These are phyloP conservation scores for Mucor plumbeus DNA, from an alignment of 371 early-diverging fungal genomes.

Conservation along the genomic window DNA sequence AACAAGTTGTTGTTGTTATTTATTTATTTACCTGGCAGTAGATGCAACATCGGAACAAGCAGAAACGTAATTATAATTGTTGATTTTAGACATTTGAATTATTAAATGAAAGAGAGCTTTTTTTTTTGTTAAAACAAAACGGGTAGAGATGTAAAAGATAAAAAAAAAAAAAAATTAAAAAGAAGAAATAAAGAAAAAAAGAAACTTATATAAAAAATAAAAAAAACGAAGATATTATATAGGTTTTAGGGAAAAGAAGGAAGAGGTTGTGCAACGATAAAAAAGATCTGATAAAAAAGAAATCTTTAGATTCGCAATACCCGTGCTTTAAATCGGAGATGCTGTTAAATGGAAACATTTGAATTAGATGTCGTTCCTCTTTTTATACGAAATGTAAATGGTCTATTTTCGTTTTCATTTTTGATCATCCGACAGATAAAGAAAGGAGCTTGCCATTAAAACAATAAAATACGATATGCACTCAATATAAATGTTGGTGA, in stretches of 20 bases:
- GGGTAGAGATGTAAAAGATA: not conserved
- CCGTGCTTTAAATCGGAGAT: conserved; percentile 20
- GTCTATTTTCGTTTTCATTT: conserved; percentile 1
- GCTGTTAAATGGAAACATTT: not conserved
- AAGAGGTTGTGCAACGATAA: conserved; percentile 20
- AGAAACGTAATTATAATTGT: conserved; percentile 21
- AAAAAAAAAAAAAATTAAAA: conserved; percentile 10
- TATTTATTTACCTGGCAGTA: conserved; percentile 17
- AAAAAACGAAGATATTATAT: conserved; percentile 5
- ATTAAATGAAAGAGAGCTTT: not conserved
- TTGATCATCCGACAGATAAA: conserved; percentile 28
- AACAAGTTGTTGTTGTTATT: conserved; percentile 5
- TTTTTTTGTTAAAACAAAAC: not conserved
- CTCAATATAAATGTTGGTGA: not conserved
- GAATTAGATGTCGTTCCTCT: not conserved
- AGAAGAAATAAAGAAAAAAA: conserved; percentile 6
- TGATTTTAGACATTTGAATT: conserved; percentile 21
- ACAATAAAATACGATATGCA: not conserved
- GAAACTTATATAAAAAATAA: conserved; percentile 1
- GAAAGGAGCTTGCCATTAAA: not conserved
- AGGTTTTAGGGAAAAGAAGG: conserved; percentile 20
- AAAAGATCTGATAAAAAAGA: conserved; percentile 37
- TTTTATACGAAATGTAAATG: not conserved
- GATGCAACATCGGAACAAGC: conserved; percentile 12
- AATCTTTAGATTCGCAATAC: conserved; percentile 12